Percentiles rank a stretch among this genome's conserved stretches.
phyloP scores from a whole-genome alignment of 371 early-diverging fungal genomes.

The Mortierella sp. region DNA sequence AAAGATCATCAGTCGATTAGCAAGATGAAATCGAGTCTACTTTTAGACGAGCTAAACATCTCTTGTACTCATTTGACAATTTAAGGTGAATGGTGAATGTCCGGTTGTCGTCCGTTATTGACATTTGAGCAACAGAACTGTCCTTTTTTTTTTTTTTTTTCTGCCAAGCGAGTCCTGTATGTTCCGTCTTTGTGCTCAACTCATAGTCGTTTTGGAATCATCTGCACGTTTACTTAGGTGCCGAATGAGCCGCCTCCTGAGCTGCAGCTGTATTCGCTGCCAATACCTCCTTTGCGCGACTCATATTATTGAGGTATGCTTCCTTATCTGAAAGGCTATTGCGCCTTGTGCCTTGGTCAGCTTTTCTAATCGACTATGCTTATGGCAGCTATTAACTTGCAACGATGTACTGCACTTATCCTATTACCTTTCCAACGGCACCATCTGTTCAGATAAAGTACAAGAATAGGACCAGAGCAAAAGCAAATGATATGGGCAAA shows the following conservation, averaged over 20 bases:
- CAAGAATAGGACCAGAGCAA: background rate
- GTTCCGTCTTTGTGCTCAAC: constrained; percentile 14
- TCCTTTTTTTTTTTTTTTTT: background rate
- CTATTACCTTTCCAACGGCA: constrained; percentile 95
- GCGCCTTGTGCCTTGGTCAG: background rate
- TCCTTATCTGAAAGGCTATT: background rate
- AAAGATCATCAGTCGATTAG: too few species aligned
- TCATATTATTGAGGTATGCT: background rate
- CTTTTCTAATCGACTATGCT: constrained; percentile 6
- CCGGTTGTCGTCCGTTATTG: constrained; percentile 1
- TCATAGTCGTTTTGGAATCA: constrained; percentile 14
- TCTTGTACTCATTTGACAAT: background rate
- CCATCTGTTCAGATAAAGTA: constrained; percentile 73
- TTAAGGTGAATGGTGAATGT: background rate
- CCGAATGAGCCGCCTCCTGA: constrained; percentile 25
- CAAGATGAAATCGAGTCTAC: too few species aligned
- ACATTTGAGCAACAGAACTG: background rate
- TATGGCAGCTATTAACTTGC: background rate
- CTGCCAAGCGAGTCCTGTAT: constrained; percentile 3
- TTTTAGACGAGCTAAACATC: too few species aligned
- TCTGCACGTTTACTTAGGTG: constrained; percentile 15
- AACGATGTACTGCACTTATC: background rate
- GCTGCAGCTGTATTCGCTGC: constrained; percentile 6
- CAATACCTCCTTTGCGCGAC: background rate
- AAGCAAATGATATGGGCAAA: background rate